A percentile compares a stretch with the other conserved stretches of the same genome.
phyloP scores from a whole-genome alignment of 345 rosid genomes.

The Arabis hirsuta region DNA sequence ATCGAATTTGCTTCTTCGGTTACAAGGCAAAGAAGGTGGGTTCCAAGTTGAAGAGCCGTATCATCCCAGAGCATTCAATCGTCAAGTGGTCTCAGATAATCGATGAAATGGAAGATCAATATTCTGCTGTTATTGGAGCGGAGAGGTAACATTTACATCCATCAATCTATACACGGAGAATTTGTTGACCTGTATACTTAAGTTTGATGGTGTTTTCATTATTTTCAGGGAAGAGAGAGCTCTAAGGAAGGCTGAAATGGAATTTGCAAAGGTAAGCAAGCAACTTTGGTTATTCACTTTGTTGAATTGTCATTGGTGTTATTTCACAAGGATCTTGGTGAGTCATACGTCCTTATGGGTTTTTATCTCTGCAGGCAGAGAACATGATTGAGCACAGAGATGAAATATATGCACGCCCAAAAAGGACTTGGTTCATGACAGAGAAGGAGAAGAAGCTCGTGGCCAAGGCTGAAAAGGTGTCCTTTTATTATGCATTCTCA shows the following conservation, averaged over 20 bases:
- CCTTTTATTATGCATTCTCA: background rate
- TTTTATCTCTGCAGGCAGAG: conserved; percentile 67
- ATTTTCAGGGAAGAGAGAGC: conserved; percentile 82
- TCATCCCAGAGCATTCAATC: conserved; percentile 84
- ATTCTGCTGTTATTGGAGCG: conserved; percentile 68
- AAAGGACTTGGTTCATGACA: conserved; percentile 90
- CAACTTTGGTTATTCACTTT: conserved; percentile 6
- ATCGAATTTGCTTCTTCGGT: conserved; percentile 10
- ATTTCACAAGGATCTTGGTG: background rate
- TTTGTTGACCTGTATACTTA: conserved; percentile 24
- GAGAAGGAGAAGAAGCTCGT: conserved; percentile 84
- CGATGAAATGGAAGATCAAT: conserved; percentile 86
- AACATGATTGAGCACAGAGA: conserved; percentile 86
- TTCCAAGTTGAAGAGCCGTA: conserved; percentile 86
- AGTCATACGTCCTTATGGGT: conserved; percentile 17
- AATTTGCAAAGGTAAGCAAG: conserved; percentile 77
- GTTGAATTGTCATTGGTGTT: background rate
- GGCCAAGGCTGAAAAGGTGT: conserved; percentile 72
- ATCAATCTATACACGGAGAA: background rate
- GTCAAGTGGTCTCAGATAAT: conserved; percentile 82
- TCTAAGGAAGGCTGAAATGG: conserved; percentile 95
- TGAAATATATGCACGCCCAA: conserved; percentile 87
- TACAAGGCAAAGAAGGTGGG: conserved; percentile 83
- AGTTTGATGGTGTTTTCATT: conserved; percentile 30
- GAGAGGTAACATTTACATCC: conserved; percentile 65